Evolutionary conservation across 768 basidiomycete species (phyloP), one percentile per base, ranked within the genome.

Genomic region (Suillus discolor): DNA sequence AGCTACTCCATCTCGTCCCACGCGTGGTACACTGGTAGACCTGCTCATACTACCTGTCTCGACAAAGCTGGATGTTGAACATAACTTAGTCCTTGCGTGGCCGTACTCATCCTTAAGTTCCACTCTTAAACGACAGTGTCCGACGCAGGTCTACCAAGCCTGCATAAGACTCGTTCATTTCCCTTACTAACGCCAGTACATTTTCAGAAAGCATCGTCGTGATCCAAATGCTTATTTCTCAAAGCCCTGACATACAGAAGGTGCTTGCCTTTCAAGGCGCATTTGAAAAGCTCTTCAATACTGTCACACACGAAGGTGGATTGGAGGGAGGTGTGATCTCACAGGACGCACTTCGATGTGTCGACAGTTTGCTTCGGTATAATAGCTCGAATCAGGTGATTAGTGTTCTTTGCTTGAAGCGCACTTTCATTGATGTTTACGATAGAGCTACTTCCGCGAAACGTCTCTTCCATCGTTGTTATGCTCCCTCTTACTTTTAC

Each of bases 201-300:
- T 47, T 67, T 69, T 70, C 78, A 93, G 94, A 98, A 84, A 90
- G 89, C 28, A 87, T 97, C 45, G 82, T 88, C 18, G 87, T 96
- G 79, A 83, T 96, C 41, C 92, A 96, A 67, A 81, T 88, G 6
- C 82, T 99, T 16, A 87, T 92, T 44, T 87, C 88, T 0, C 91
- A 96, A 70, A 98, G 92, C 70, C 87, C 92, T 39, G 94, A 98
- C 75, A 93, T 99, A 42, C 97, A 98, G 73, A 99, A 98, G 78
- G 89, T 98, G 38, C 87, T 99, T 54, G 95, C 96, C 0, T 99
- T 99, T 71, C 95, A 96, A 70, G 96, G 97, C 23, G 93, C 93
- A 2, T 99, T 99, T 72, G 97, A 99, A 80, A 94, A 91, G 74
- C 84, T 99, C 38, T 95, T 99, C 79, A 89, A 89, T 63, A 95